phyloP scores from a whole-genome alignment of 805 yeast species.

The Teunomyces stri region DNA sequence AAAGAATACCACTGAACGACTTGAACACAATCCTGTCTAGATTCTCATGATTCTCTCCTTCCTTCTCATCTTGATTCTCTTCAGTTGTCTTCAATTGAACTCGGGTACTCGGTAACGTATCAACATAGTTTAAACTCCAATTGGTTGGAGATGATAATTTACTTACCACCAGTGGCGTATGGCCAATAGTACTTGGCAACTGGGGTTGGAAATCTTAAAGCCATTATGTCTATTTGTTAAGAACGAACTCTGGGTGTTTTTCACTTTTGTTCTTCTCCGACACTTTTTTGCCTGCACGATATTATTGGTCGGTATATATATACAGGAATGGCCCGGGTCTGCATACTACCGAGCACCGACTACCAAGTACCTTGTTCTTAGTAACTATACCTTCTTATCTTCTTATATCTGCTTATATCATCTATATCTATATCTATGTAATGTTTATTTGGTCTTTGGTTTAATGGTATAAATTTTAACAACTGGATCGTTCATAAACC shows the following conservation, averaged over 20 bases:
- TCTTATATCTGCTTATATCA: too few relatives aligned
- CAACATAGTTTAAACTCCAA: neutral
- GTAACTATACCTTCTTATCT: too few relatives aligned
- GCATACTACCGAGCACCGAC: too few relatives aligned
- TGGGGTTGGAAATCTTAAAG: conserved; percentile 48
- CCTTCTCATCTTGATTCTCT: too few relatives aligned
- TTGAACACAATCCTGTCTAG: too few relatives aligned
- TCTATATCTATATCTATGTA: neutral
- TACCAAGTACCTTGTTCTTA: too few relatives aligned
- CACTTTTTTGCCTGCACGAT: conserved; percentile 4
- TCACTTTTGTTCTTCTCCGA: conserved; percentile 5
- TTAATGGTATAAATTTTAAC: conserved; percentile 12
- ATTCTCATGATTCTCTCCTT: too few relatives aligned
- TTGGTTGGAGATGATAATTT: conserved; percentile 4
- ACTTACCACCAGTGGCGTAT: conserved; percentile 79
- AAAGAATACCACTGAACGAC: too few relatives aligned
- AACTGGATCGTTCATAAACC: conserved; percentile 14
- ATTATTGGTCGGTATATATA: conserved; percentile 6
- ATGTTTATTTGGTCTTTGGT: neutral
- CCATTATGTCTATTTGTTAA: conserved; percentile 18
- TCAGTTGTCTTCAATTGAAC: too few relatives aligned
- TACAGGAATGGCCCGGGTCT: conserved; percentile 2
- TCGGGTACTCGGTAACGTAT: too few relatives aligned
- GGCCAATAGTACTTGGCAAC: conserved; percentile 81
- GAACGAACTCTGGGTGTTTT: neutral